Percentiles rank a stretch among this genome's conserved stretches.
Evolutionary conservation across 2,329 filamentous ascomycete species (phyloP).

Genomic region (Calonectria crousiana): DNA sequence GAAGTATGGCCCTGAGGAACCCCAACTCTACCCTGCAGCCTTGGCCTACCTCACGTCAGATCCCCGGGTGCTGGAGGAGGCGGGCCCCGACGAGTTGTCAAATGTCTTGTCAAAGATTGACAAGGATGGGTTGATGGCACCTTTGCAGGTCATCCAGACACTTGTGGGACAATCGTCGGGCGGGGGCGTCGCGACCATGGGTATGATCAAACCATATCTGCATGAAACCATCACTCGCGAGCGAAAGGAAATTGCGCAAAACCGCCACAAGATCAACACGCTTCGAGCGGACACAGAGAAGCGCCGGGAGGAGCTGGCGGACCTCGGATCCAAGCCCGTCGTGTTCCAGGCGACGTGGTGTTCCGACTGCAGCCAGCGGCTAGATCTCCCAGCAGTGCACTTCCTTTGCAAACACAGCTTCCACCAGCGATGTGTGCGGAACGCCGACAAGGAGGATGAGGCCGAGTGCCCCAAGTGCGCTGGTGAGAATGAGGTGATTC

Average conservation of each 20-base stretch:
- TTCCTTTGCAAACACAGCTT: slow-evolving; percentile 98
- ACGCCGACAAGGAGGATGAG: slow-evolving; percentile 66
- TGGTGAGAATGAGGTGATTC: slow-evolving; percentile 86
- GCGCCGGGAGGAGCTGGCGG: slow-evolving; percentile 82
- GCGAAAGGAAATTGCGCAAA: slow-evolving; percentile 83
- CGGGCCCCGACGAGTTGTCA: slow-evolving; percentile 84
- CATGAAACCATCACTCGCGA: slow-evolving; percentile 90
- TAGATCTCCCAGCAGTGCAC: slow-evolving; percentile 92
- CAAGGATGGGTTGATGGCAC: slow-evolving; percentile 91
- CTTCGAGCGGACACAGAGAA: slow-evolving; percentile 87
- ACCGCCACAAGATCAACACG: slow-evolving; percentile 83
- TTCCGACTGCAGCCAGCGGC: slow-evolving; percentile 79
- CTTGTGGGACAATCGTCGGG: slow-evolving; percentile 71
- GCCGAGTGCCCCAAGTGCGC: slow-evolving; percentile 90
- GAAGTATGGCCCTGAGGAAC: slow-evolving; percentile 93
- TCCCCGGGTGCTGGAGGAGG: slow-evolving; percentile 83
- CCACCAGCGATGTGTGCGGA: slow-evolving; percentile 85
- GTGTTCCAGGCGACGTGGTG: slow-evolving; percentile 94
- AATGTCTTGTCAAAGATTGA: slow-evolving; percentile 88
- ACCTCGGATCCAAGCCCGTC: slow-evolving; percentile 82
- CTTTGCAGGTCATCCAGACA: slow-evolving; percentile 95
- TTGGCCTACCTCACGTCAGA: slow-evolving; percentile 94
- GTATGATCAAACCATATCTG: slow-evolving; percentile 94
- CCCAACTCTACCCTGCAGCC: slow-evolving; percentile 91
- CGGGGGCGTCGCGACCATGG: slow-evolving; percentile 88